Percentiles rank a stretch among this genome's conserved stretches.
Conservation (phyloP, 2,329 filamentous ascomycete species). For the Diaporthe destruens region DNA sequence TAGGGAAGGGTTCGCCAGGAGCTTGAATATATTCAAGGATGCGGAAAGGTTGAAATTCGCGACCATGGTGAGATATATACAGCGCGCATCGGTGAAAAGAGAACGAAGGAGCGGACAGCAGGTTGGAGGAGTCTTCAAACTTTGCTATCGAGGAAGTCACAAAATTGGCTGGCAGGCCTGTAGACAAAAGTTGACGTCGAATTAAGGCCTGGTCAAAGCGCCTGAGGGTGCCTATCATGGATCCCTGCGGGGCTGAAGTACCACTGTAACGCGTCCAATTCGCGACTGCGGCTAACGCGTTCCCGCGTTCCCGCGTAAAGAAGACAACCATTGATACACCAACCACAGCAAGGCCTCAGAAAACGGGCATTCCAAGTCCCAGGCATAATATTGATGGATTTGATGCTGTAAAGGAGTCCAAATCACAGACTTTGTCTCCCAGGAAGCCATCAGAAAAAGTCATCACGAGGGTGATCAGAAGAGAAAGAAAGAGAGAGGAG, state of each 20-base stretch:
- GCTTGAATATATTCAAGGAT: constrained; percentile 72
- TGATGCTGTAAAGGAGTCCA: not conserved
- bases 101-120: not conserved
- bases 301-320: not conserved
- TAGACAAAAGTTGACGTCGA: constrained; percentile 9
- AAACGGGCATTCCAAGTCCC: not conserved
- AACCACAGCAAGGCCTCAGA: not conserved
- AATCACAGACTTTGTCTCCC: not conserved
- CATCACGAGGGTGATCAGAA: not conserved
- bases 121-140: not conserved
- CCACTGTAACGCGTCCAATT: not conserved
- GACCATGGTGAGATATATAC: not conserved
- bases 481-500: not conserved
- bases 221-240: not conserved
- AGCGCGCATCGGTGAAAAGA: no score
- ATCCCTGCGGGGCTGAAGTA: not conserved
- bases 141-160: not conserved
- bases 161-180: not conserved
- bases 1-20: constrained; percentile 75
- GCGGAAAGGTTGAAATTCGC: constrained; percentile 80
- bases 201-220: constrained; percentile 36
- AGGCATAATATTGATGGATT: not conserved
- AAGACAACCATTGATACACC: not conserved
- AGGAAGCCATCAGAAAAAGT: not conserved
- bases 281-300: not conserved